Conservation (phyloP, 345 rosid genomes). For the Lenwebbia sp. region DNA sequence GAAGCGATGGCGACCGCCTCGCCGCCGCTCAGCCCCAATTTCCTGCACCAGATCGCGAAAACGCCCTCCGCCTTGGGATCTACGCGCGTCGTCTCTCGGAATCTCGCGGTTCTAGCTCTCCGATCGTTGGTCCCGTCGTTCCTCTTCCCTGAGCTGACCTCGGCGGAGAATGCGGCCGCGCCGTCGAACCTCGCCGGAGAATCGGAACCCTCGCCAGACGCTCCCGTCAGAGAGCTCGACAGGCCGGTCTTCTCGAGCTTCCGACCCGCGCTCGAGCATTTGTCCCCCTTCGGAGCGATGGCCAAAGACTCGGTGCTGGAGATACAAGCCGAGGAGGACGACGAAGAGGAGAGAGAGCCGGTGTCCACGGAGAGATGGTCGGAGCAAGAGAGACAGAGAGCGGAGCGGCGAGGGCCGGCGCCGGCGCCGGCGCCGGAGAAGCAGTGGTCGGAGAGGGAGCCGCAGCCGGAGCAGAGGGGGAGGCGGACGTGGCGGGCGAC, state of each 20-base stretch:
- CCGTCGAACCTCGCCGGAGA: neutral
- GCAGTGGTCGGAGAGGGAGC: neutral
- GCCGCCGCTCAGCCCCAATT: conserved; percentile 12
- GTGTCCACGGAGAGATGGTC: neutral
- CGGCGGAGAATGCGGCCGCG: neutral
- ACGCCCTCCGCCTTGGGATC: conserved; percentile 16
- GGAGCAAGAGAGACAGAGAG: neutral
- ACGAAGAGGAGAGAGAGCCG: neutral
- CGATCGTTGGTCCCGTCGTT: neutral
- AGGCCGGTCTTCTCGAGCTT: neutral
- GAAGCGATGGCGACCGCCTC: conserved; percentile 6
- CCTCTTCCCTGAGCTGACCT: neutral
- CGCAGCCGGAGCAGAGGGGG: conserved; percentile 12
- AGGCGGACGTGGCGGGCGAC: conserved; percentile 37
- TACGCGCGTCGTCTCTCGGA: neutral
- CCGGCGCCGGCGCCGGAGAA: conserved; percentile 6
- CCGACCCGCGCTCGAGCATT: neutral
- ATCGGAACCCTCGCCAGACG: neutral
- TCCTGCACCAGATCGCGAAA: conserved; percentile 23
- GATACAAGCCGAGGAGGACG: conserved; percentile 13
- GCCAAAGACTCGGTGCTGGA: conserved; percentile 17
- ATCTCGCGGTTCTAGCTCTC: neutral
- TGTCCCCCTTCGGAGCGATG: neutral
- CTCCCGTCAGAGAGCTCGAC: conserved; percentile 2
- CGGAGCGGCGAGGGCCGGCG: neutral